phyloP scores from a whole-genome alignment of 371 early-diverging fungal species.

The Mucor velutinosus region DNA sequence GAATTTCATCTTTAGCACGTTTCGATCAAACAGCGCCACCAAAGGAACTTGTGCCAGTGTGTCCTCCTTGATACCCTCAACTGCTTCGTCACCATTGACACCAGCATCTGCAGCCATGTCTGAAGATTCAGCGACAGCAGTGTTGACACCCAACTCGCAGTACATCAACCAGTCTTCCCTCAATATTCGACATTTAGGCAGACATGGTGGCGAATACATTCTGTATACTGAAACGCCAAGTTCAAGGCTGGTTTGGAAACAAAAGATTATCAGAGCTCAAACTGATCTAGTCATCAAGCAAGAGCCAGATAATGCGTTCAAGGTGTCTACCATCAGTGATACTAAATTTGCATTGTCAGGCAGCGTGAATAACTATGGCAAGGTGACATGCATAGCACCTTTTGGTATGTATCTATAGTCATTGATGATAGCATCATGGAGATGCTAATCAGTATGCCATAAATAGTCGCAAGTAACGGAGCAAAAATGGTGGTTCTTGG shows the following conservation, averaged over 20 bases:
- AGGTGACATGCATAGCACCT: slow-evolving; percentile 64
- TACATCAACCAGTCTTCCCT: slow-evolving; percentile 10
- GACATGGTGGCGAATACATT: slow-evolving; percentile 11
- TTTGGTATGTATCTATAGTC: slow-evolving; percentile 18
- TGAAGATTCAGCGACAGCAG: neutral
- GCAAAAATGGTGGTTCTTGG: slow-evolving; percentile 65
- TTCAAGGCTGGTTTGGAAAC: slow-evolving; percentile 4
- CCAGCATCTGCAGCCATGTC: neutral
- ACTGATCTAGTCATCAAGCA: neutral
- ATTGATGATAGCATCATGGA: neutral
- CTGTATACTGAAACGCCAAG: slow-evolving; percentile 10
- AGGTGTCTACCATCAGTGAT: slow-evolving; percentile 4
- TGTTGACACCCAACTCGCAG: neutral
- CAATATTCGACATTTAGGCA: slow-evolving; percentile 9
- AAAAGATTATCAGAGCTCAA: slow-evolving; percentile 10
- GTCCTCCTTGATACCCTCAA: neutral
- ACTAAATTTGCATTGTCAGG: neutral
- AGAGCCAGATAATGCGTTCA: neutral
- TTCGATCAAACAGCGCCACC: neutral
- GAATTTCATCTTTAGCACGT: slow-evolving; percentile 17
- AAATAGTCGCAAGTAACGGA: slow-evolving; percentile 11
- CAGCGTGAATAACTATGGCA: slow-evolving; percentile 1
- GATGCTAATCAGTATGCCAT: neutral
- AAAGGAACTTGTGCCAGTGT: neutral
- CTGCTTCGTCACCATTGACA: neutral